Conservation (phyloP, 345 rosid species). For the Luvunga scandens region DNA sequence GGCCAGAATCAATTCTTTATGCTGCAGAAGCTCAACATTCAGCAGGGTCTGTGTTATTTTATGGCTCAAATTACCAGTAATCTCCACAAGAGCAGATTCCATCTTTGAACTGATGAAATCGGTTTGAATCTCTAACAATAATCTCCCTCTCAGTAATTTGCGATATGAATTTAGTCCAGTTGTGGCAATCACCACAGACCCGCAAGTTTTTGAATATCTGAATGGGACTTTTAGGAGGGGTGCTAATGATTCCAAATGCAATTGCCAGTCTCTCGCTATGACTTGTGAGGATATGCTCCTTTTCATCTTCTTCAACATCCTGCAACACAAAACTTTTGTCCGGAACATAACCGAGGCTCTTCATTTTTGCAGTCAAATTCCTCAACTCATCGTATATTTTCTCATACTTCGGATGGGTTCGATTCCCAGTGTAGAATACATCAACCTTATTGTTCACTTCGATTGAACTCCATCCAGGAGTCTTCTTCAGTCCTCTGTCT, state of each 20-base stretch:
- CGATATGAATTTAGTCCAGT: constrained; percentile 32
- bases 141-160: constrained; percentile 33
- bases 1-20: background rate
- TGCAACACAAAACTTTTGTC: constrained; percentile 54
- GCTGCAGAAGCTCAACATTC: background rate
- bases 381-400: constrained; percentile 41
- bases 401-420: constrained; percentile 38
- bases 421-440: constrained; percentile 55
- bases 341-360: constrained; percentile 51
- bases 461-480: constrained; percentile 66
- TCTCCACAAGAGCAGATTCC: constrained; percentile 59
- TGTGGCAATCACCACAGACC: constrained; percentile 49
- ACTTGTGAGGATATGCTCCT: constrained; percentile 52
- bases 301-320: constrained; percentile 64
- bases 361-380: constrained; percentile 38
- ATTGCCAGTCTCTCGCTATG: constrained; percentile 63
- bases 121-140: constrained; percentile 41
- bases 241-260: constrained; percentile 45
- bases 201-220: constrained; percentile 55
- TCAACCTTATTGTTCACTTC: constrained; percentile 45
- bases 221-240: constrained; percentile 39
- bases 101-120: constrained; percentile 55
- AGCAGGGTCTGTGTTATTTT: background rate
- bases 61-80: constrained; percentile 36
- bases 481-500: constrained; percentile 52